phyloP scores from a whole-genome alignment of 1,284 basidiomycete species.

The Papiliotrema flavescens region DNA sequence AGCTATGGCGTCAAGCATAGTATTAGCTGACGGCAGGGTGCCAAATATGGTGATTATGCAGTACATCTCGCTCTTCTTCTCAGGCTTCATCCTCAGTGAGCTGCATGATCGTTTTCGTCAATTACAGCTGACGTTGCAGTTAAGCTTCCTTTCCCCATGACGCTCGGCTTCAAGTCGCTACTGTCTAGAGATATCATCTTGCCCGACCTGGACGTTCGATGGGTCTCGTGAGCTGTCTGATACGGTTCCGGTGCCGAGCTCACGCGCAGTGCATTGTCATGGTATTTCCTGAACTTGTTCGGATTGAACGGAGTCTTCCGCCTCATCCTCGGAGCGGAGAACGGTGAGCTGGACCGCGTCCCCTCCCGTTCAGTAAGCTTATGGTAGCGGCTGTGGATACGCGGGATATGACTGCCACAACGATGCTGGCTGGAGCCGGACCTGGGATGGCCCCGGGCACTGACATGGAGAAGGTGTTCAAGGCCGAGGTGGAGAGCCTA shows the following conservation, averaged over 20 bases:
- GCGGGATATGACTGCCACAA: constrained; percentile 66
- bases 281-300: constrained; percentile 99
- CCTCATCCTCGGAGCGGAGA: constrained; percentile 85
- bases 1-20: not conserved
- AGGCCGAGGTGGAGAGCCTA: constrained; percentile 87
- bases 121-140: constrained; percentile 56
- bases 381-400: constrained; percentile 68
- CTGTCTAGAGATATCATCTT: constrained; percentile 94
- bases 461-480: constrained; percentile 86
- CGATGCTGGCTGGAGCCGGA: constrained; percentile 62
- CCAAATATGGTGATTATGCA: constrained; percentile 99
- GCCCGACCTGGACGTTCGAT: constrained; percentile 94
- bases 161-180: constrained; percentile 98
- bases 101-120: too few relatives aligned
- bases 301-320: constrained; percentile 94
- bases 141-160: constrained; percentile 94
- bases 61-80: constrained; percentile 99
- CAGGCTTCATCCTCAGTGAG: constrained; percentile 94
- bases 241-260: not conserved
- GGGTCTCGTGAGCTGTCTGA: constrained; percentile 67
- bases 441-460: constrained; percentile 54
- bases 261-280: constrained; percentile 68
- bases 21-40: constrained; percentile 53
- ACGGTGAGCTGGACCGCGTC: constrained; percentile 58
- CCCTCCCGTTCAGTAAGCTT: not conserved